phyloP scores from a whole-genome alignment of 192 early-diverging fungal species.

The Mortierella hygrophila region DNA sequence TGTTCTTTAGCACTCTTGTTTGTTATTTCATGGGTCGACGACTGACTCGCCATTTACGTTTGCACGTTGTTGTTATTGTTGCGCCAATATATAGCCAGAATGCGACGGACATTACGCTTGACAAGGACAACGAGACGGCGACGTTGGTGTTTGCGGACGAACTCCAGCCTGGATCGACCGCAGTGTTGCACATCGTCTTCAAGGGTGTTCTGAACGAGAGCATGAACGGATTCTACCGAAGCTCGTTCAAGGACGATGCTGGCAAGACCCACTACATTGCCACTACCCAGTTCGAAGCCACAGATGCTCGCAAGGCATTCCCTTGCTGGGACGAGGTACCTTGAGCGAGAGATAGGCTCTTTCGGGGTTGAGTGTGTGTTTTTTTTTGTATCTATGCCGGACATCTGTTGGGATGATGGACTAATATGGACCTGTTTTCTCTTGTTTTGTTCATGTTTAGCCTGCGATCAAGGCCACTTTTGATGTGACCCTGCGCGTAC shows the following conservation, averaged over 20 bases:
- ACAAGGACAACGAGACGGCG: conserved; percentile 61
- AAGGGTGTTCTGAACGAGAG: conserved; percentile 82
- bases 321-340: conserved; percentile 96
- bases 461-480: conserved; percentile 96
- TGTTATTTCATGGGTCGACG: neutral
- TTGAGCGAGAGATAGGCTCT: no score
- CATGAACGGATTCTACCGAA: conserved; percentile 96
- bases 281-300: conserved; percentile 96
- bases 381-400: neutral
- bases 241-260: conserved; percentile 65
- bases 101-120: conserved; percentile 60
- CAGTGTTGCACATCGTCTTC: conserved; percentile 70
- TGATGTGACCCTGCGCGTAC: conserved; percentile 88
- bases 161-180: conserved; percentile 63
- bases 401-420: neutral
- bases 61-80: neutral
- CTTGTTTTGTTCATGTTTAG: conserved; percentile 21
- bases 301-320: conserved; percentile 90
- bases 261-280: conserved; percentile 78
- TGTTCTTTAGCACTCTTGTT: neutral
- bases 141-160: conserved; percentile 72
- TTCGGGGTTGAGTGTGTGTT: neutral
- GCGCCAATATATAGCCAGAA: conserved; percentile 28
- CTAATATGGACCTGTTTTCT: neutral
- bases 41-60: no score